Percentiles rank a stretch among this genome's conserved stretches.
Evolutionary conservation across 148 eudicot genomes (phyloP).

Genomic region (Persicaria maculosa): DNA sequence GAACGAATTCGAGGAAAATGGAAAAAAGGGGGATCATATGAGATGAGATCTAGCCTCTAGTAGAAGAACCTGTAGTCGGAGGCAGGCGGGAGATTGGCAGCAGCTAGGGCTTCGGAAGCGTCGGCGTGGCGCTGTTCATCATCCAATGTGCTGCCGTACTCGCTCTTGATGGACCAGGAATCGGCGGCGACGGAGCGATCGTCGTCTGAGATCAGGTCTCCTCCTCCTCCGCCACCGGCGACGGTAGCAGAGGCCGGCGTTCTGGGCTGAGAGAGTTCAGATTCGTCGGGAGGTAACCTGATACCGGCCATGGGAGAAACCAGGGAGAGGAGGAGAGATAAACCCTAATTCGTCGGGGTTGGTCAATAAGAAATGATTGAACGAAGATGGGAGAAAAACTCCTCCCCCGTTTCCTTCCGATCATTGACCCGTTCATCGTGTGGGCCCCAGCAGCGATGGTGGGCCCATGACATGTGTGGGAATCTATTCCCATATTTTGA

Average conservation of each 20-base stretch:
- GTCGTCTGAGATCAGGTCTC: conserved; percentile 92
- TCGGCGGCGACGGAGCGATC: conserved; percentile 96
- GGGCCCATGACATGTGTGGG: neutral
- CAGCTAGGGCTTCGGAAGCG: conserved; percentile 87
- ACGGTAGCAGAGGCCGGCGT: conserved; percentile 32
- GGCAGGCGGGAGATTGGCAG: conserved; percentile 52
- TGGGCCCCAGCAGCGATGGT: neutral
- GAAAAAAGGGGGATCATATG: neutral
- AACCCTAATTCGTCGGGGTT: conserved; percentile 26
- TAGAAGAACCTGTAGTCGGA: conserved; percentile 66
- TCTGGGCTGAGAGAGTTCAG: conserved; percentile 51
- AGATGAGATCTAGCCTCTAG: neutral
- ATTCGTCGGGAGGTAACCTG: conserved; percentile 59
- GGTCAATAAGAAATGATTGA: conserved; percentile 13
- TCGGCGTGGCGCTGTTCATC: conserved; percentile 98
- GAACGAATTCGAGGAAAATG: neutral
- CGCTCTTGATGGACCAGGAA: conserved; percentile 98
- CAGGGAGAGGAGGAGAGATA: conserved; percentile 12
- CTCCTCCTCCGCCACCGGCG: conserved; percentile 15
- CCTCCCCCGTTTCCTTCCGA: conserved; percentile 2
- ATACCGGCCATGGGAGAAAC: conserved; percentile 62
- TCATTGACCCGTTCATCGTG: conserved; percentile 9
- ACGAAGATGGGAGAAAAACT: neutral
- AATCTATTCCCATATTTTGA: no score
- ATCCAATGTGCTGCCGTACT: conserved; percentile 89